Percentiles rank a stretch among this genome's conserved stretches.
These are phyloP conservation scores for Paxillus involutus DNA, from an alignment of 768 basidiomycete species.

Conservation along the genomic window DNA sequence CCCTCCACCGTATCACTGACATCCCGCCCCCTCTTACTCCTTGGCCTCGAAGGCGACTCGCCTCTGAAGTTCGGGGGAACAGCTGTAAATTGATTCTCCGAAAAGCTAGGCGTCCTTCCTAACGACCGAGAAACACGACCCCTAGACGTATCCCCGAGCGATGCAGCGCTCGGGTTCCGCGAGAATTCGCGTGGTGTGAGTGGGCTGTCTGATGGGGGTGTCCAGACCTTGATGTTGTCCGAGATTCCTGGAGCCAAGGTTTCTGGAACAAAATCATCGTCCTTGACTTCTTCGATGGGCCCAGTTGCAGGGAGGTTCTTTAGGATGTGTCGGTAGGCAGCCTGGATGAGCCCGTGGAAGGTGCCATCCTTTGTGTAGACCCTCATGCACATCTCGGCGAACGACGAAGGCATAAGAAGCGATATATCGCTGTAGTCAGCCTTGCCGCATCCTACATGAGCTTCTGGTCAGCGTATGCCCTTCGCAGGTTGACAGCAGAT, in stretches of 20 bases:
- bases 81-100: slow-evolving; percentile 47
- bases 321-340: slow-evolving; percentile 56
- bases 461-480: background rate
- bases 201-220: slow-evolving; percentile 40
- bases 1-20: slow-evolving; percentile 11
- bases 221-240: slow-evolving; percentile 17
- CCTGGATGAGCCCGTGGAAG: slow-evolving; percentile 64
- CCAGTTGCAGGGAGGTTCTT: slow-evolving; percentile 12
- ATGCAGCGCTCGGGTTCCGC: slow-evolving; percentile 17
- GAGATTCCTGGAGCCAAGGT: background rate
- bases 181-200: slow-evolving; percentile 32
- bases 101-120: slow-evolving; percentile 29
- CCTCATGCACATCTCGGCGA: slow-evolving; percentile 68
- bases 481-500: background rate
- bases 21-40: slow-evolving; percentile 25
- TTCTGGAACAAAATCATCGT: slow-evolving; percentile 16
- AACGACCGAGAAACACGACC: slow-evolving; percentile 15
- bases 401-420: slow-evolving; percentile 58
- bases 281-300: slow-evolving; percentile 1
- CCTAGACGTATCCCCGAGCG: background rate
- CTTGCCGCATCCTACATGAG: slow-evolving; percentile 37
- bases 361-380: slow-evolving; percentile 64
- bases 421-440: slow-evolving; percentile 62
- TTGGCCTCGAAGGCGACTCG: slow-evolving; percentile 29
- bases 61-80: slow-evolving; percentile 38